Evolutionary conservation across 2,329 filamentous ascomycete genomes (phyloP).

Genomic region (Decorospora gaudefroyi): DNA sequence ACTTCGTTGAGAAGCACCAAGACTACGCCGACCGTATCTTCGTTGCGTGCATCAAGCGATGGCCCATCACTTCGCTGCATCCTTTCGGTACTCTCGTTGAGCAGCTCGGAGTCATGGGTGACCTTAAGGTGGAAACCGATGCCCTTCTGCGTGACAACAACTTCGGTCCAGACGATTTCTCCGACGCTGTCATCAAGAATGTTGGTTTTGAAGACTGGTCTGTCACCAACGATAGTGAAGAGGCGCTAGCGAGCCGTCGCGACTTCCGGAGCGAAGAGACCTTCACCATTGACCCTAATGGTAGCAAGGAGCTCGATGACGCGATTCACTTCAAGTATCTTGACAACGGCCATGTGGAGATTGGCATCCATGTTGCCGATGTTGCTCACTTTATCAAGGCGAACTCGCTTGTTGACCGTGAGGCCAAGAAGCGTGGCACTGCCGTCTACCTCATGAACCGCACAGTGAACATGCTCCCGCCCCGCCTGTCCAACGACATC

Average conservation of each 20-base stretch:
- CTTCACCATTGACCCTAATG: conserved; percentile 91
- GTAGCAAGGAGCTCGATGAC: conserved; percentile 85
- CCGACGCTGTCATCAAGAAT: conserved; percentile 91
- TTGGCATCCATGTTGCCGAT: conserved; percentile 93
- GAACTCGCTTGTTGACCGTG: conserved; percentile 92
- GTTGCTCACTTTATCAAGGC: conserved; percentile 96
- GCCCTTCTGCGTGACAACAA: conserved; percentile 97
- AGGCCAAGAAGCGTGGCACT: conserved; percentile 96
- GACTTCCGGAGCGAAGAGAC: conserved; percentile 88
- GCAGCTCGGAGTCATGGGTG: conserved; percentile 95
- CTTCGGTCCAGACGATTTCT: conserved; percentile 96
- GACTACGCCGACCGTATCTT: conserved; percentile 98
- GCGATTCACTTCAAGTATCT: conserved; percentile 89
- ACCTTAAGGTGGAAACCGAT: conserved; percentile 96
- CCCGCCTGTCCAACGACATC: conserved; percentile 81
- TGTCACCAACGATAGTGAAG: conserved; percentile 78
- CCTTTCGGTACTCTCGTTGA: conserved; percentile 97
- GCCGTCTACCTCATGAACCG: conserved; percentile 94
- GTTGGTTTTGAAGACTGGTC: conserved; percentile 93
- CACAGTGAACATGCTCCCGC: conserved; percentile 82
- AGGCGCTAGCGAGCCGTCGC: conserved; percentile 71
- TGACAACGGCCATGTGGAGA: conserved; percentile 83
- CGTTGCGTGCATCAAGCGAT: conserved; percentile 98
- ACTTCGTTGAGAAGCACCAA: conserved; percentile 98
- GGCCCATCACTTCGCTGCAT: conserved; percentile 99